These are phyloP conservation scores for Pyricularia pennisetigena DNA, from an alignment of 2,329 filamentous ascomycete genomes.

Conservation along the genomic window DNA sequence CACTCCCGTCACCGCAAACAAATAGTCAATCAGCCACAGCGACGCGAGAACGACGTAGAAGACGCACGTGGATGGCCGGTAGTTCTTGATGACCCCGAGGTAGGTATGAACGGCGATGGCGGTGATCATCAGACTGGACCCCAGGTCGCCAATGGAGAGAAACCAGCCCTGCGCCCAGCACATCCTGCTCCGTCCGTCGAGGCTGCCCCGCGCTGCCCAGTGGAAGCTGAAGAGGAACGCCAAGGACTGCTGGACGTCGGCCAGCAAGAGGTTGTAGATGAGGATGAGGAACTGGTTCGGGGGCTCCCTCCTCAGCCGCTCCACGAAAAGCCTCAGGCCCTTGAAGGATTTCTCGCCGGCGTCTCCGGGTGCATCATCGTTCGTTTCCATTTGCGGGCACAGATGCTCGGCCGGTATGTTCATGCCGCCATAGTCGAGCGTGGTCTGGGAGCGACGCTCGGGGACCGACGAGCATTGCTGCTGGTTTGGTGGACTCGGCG, in stretches of 20 bases:
- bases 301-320: constrained; percentile 21
- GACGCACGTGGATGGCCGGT: constrained; percentile 34
- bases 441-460: not conserved
- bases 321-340: constrained; percentile 7
- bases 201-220: constrained; percentile 43
- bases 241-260: constrained; percentile 56
- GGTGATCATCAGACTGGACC: constrained; percentile 57
- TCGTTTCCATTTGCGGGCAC: not conserved
- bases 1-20: constrained; percentile 42
- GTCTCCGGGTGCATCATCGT: not conserved
- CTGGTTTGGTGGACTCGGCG: not conserved
- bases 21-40: constrained; percentile 51
- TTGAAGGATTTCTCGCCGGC: not conserved
- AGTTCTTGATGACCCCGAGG: constrained; percentile 47
- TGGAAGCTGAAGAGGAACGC: constrained; percentile 54
- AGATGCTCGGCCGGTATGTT: not conserved
- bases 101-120: constrained; percentile 59
- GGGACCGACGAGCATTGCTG: not conserved
- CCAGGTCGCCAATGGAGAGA: constrained; percentile 54
- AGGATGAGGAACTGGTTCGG: constrained; percentile 60
- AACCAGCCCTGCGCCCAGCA: constrained; percentile 60
- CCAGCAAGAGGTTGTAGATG: constrained; percentile 58
- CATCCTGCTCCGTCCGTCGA: constrained; percentile 41
- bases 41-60: constrained; percentile 38
- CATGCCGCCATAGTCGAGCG: not conserved